Evolutionary conservation across 176 grass and related monocot genomes (phyloP), one percentile per base, ranked within the genome.

Genomic region (Luzula sylvatica): DNA sequence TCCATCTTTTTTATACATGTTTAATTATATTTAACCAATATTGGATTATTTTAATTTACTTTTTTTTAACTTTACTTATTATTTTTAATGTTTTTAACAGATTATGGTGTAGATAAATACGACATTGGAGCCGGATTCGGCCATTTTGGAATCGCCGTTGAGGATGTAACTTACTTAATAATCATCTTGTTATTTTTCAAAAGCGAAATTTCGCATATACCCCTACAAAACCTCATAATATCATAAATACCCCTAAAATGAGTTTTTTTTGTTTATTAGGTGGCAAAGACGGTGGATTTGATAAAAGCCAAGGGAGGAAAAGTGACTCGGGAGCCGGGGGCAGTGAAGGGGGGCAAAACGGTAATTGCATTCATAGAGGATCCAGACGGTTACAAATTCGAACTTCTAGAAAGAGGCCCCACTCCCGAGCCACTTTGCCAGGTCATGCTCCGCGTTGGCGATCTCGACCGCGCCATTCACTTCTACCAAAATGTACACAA

Each of bases 391-490:
- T 95, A 95, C 52, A 95, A 82, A 63, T 95, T 95, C 61, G 76
- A 95, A 49, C 83, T 95, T 76, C 52, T 88, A 54, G 90, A 95
- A 79, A 95, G 80, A 58, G 70, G 77, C 50, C 84, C 74, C 49
- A 95, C 90, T 20, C 84, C 80, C 40, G 84, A 95, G 70, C 90
- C 90, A 19, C 75, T 95, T 56, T 88, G 84, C 58, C 90, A 95
- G 73, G 80, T 95, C 67, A 89, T 95, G 90, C 80, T 95, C 72
- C 90, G 73, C 65, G 90, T 95, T 11, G 90, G 84, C 42, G 84
- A 95, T 63, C 77, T 95, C 55, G 80, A 86, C 55, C 80, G 74
- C 58, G 78, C 90, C 56, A 85, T 95, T 47, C 66, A 59, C 61
- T 95, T 95, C 55, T 82, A 95, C 81, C 76, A 95, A 55, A 95